Evolutionary conservation across 106 monocot species (phyloP), one percentile per base, ranked within the genome.

Genomic region (Allium sativum): DNA sequence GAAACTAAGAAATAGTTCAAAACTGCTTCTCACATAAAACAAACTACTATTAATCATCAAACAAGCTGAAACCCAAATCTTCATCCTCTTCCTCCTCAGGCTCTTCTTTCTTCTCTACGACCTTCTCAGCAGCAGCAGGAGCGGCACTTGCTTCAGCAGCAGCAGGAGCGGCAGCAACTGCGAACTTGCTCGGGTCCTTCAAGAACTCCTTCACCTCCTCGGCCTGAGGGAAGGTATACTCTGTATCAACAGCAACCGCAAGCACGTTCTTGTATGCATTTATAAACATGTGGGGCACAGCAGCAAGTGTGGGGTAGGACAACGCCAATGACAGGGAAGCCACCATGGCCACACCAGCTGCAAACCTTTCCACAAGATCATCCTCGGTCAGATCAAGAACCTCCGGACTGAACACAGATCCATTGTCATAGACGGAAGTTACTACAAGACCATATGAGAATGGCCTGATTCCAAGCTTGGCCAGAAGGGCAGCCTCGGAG

Each of bases 121-220:
- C 82, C 18, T 82, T 82, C 40, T 61, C 67, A 11, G 68, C 64
- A 1, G 70, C 73, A 21, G 92, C 31, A 31, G 31, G 69, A 4
- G 85, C 61, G 2, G 77, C 43, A 43, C 80, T 55, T 21, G 77
- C 70, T 18, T 56, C 73, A 18, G 69, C 7, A 5, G 48, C 75
- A 9, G 20, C 68, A 43, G 68, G 67, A 53, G 71, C 61, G 45
- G 64, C 79, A 52, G 78, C 82, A 15, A 75, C 89, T 19, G 81
- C 89, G 67, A 93, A 93, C 59, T 93, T 93, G 69, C 85, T 89
- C 0, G 93, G 93, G 70, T 93, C 93, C 85, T 93, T 86, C n/a
- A 93, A 44, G 65, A 74, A 93, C 70, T 93, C 89, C 62, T 93
- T 89, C 18, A 93, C 72, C 65, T 86, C 68, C 53, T 93, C 89